Base-by-base conservation (phyloP, 352 stramenopile genomes). In the Halophytophthora polymorphica region DNA sequence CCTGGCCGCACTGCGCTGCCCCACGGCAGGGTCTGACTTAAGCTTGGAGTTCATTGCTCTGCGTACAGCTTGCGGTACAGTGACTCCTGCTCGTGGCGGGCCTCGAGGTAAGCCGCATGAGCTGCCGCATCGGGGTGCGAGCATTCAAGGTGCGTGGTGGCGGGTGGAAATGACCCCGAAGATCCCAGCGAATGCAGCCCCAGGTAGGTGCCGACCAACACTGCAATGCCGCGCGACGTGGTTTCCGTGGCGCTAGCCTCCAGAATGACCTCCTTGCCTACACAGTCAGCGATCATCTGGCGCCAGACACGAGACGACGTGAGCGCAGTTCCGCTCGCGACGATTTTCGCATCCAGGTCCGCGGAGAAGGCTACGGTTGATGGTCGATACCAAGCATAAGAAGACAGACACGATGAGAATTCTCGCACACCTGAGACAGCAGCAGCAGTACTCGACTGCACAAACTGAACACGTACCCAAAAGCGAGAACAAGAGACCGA, bases 201-300 rank as follows among this genome's bases (percentile, higher is more conserved):
- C 36, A 85, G 53, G 55, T 77, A 86, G 31, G 71, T 70, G 21
- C 84, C 76, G 6, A 90, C 48, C 19, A 93, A 69, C 45, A 93
- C 62, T 0, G 86, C 86, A 31, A 95, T 73, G 34, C 88, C 88
- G 23, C 84, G 83, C 7, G 86, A 96, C 17, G 88, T 96, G 2
- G 82, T 86, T 60, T 96, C 88, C 1, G 51, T 76, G 18, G 68
- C 71, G 15, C 61, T 65, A 11, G 63, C 81, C 43, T 94, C 78
- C 17, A 90, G 60, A 31, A 81, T 67, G 19, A 97, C 54, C 36
- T 87, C 71, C 37, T 78, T 83, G 5, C 83, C 85, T 21, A 96
- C 68, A 7, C 60, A 69, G 55, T 97, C 87, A 0, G 87, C 80
- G 3, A 92, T 71, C 68, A 97, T 96, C 44, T 96, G 88, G 7